A percentile compares a stretch with the other conserved stretches of the same genome.
phyloP scores from a whole-genome alignment of 2,329 filamentous ascomycete genomes.

The Hymenoscyphus occultus region DNA sequence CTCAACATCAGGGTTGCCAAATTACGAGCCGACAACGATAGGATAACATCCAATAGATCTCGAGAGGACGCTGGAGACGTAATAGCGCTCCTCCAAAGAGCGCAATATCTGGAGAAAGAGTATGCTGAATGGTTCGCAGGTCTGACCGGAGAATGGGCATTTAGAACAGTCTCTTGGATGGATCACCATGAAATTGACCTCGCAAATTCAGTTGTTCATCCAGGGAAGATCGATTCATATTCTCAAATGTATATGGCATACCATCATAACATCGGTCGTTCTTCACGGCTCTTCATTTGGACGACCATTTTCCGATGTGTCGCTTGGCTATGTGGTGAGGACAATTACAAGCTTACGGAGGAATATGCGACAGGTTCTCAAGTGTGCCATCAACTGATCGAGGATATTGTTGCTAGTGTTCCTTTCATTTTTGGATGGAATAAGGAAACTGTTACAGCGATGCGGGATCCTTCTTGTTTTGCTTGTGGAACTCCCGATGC shows the following conservation, averaged over 20 bases:
- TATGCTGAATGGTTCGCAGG: constrained; percentile 49
- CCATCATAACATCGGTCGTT: constrained; percentile 55
- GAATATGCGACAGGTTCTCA: constrained; percentile 55
- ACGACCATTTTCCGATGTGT: constrained; percentile 56
- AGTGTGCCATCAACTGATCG: constrained; percentile 50
- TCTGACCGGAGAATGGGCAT: constrained; percentile 49
- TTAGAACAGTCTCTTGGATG: constrained; percentile 54
- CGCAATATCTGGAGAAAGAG: constrained; percentile 51
- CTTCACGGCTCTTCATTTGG: constrained; percentile 51
- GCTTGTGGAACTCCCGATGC: constrained; percentile 46
- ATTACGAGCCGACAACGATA: constrained; percentile 51
- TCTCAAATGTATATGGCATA: constrained; percentile 56
- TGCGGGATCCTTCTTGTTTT: constrained; percentile 43
- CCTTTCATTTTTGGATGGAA: constrained; percentile 60
- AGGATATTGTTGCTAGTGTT: constrained; percentile 57
- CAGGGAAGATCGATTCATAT: constrained; percentile 58
- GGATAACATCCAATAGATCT: constrained; percentile 39
- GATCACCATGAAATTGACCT: constrained; percentile 49
- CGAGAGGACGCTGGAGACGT: constrained; percentile 51
- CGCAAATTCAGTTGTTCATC: constrained; percentile 51
- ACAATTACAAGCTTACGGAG: constrained; percentile 58
- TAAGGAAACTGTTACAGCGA: constrained; percentile 39
- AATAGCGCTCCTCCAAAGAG: constrained; percentile 48
- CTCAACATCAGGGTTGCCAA: constrained; percentile 53
- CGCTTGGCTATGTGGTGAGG: constrained; percentile 56